Conservation (phyloP, 2,329 filamentous ascomycete genomes). For the Akanthomyces dipterigenus region DNA sequence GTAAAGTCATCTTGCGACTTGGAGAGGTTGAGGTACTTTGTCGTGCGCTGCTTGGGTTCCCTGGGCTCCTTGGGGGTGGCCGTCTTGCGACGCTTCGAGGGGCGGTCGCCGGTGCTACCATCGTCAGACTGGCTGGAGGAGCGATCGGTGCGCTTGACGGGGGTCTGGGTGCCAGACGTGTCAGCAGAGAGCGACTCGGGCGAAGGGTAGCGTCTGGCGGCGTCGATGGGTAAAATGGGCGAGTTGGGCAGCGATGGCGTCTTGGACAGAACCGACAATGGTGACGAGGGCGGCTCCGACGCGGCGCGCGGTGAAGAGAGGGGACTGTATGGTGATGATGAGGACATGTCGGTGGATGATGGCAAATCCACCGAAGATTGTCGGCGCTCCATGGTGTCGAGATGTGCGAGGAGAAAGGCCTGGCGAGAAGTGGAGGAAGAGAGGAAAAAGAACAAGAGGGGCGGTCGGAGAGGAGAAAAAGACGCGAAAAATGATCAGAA, state of each 20-base stretch:
- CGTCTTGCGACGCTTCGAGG: constrained; percentile 69
- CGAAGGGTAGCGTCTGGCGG: constrained; percentile 42
- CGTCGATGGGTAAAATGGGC: constrained; percentile 31
- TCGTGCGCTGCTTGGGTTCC: constrained; percentile 55
- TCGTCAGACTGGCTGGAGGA: constrained; percentile 33
- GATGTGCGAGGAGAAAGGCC: neutral
- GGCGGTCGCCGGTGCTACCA: constrained; percentile 32
- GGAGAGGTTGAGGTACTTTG: constrained; percentile 70
- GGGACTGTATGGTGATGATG: constrained; percentile 18
- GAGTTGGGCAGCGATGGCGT: constrained; percentile 46
- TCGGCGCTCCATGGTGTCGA: constrained; percentile 8
- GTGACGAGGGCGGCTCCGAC: constrained; percentile 38
- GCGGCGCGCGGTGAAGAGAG: constrained; percentile 28
- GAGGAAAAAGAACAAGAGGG: neutral
- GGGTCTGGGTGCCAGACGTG: constrained; percentile 45
- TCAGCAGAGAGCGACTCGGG: constrained; percentile 37
- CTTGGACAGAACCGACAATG: constrained; percentile 46
- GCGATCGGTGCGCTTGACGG: constrained; percentile 37
- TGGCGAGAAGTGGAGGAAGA: neutral
- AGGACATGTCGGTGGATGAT: constrained; percentile 18
- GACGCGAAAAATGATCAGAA: neutral
- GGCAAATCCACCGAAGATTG: neutral
- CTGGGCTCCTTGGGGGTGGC: constrained; percentile 38
- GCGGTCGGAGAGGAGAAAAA: neutral
- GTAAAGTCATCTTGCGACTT: constrained; percentile 43